Base-by-base conservation (phyloP, 805 yeast genomes). In the Zygoascus ofunaensis region DNA sequence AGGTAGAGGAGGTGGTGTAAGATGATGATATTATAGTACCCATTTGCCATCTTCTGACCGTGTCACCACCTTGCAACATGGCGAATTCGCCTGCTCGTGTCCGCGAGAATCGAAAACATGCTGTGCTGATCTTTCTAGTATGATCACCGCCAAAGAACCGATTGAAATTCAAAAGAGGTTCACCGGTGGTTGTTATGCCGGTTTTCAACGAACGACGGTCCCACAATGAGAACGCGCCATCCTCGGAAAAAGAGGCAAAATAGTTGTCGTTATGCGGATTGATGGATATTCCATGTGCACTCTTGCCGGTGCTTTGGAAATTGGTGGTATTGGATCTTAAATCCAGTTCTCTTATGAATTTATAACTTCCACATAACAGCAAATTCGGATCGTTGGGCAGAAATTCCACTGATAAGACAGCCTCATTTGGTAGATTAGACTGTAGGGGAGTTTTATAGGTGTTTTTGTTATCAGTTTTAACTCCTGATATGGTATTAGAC, bases 241-340 rank as follows among this genome's bases (percentile, higher is more conserved):
- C 90, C 53, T 87, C 95, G 42, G 85, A 77, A 50, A 76, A 76
- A 0, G 94, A 79, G 15, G 86, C 77, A 60, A 89, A 85, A 49
- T 75, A 70, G 60, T 76, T 72, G 10, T 71, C 72, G 55, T 79
- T 77, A 56, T 77, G 77, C 2, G 83, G 90, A 57, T 85, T 89
- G 24, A 80, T 67, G 5, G 75, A 70, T 38, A 89, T 70, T 17
- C 82, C 82, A 53, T 76, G 70, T 0, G 87, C 77, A 47, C 84
- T 75, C 53, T 80, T 76, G 0, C 94, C 82, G 2, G 89, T 82
- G 55, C 83, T 71, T 58, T 85, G 95, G 55, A 75, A 79, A 14
- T 41, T 40, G 5, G 54, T 46, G 1, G 54, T 45, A 0, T 89
- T 85, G 0, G 73, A 63, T 48, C 95, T 70, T 14, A 81, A 61